Base-by-base conservation (phyloP, 192 early-diverging fungal species). In the Phlyctochytrium planicorne region DNA sequence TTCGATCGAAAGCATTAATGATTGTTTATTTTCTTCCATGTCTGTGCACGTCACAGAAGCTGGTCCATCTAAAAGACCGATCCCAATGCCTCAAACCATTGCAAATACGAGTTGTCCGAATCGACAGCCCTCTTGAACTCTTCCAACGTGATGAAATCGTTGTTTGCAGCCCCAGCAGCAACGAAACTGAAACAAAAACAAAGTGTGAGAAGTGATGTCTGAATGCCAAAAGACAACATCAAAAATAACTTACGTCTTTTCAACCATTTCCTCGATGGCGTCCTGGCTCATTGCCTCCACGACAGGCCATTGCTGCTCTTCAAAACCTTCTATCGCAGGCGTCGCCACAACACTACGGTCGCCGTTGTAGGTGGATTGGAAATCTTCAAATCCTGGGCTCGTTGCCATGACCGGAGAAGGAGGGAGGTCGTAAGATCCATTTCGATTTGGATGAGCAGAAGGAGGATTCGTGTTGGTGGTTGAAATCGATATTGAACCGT, bases 201-300 rank as follows among this genome's bases (percentile, higher is more conserved):
- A 37, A 62, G 50, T 62, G 35, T 32, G 31, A 23, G n/a, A n/a
- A n/a, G n/a, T n/a, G n/a, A n/a, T n/a, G 79, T 75, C 66, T 95
- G 95, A 27, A 30, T 16, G 2, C 20, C 16, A 53, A 63, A 16
- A 62, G 16, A 4, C 25, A 47, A 50, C 23, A 47, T 30, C 0
- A 56, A 47, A 23, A 33, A 17, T 23, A 17, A 72, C 70, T 65
- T 53, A 72, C 14, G 92, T 91, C 70, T 89, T 92, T 40, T 93
- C 90, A 20, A 97, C 91, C 91, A 98, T 93, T 61, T 97, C 93
- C 59, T 91, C 87, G 47, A 97, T 92, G 0, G 96, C 93, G 66
- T 94, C 93, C 70, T 94, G 93, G 14, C 88, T 87, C 86, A 98
- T 89, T 10, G 90, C 88, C 73, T 98, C 94, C 86, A 97, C 91